These are phyloP conservation scores for Rauvolfia tetraphylla DNA, from an alignment of 257 asterid genomes.

Conservation along the genomic window DNA sequence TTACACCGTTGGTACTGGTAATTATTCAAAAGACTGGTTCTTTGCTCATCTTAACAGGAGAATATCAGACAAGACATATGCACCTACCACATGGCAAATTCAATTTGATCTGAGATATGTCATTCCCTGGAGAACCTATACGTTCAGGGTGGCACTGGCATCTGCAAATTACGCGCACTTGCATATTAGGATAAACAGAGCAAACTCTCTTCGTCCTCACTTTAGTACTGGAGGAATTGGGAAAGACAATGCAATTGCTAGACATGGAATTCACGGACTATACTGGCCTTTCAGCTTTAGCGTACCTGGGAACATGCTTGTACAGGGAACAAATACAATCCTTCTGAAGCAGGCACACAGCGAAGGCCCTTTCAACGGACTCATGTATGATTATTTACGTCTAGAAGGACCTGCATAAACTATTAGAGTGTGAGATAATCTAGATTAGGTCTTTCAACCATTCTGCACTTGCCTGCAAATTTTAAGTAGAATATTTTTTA, in stretches of 20 bases:
- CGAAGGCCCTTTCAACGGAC: slow-evolving; percentile 37
- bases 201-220: slow-evolving; percentile 5
- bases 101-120: slow-evolving; percentile 24
- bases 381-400: too few relatives aligned
- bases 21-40: slow-evolving; percentile 52
- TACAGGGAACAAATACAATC: slow-evolving; percentile 30
- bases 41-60: slow-evolving; percentile 63
- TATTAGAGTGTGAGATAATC: too few relatives aligned
- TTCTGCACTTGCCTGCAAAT: too few relatives aligned
- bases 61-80: not conserved
- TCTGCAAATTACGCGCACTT: slow-evolving; percentile 48
- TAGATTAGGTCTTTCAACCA: too few relatives aligned
- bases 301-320: slow-evolving; percentile 37
- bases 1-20: slow-evolving; percentile 40
- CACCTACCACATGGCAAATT: slow-evolving; percentile 33
- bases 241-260: slow-evolving; percentile 45
- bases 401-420: not conserved
- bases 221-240: slow-evolving; percentile 62
- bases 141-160: slow-evolving; percentile 62
- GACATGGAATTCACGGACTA: too few relatives aligned
- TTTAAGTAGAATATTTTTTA: too few relatives aligned
- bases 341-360: slow-evolving; percentile 55
- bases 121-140: slow-evolving; percentile 28
- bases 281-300: slow-evolving; percentile 38
- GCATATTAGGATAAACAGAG: slow-evolving; percentile 27